A percentile compares a stretch with the other conserved stretches of the same genome.
Conservation (phyloP, 1,139 yeast species). For the Nadsonia starkeyi-henricii region DNA sequence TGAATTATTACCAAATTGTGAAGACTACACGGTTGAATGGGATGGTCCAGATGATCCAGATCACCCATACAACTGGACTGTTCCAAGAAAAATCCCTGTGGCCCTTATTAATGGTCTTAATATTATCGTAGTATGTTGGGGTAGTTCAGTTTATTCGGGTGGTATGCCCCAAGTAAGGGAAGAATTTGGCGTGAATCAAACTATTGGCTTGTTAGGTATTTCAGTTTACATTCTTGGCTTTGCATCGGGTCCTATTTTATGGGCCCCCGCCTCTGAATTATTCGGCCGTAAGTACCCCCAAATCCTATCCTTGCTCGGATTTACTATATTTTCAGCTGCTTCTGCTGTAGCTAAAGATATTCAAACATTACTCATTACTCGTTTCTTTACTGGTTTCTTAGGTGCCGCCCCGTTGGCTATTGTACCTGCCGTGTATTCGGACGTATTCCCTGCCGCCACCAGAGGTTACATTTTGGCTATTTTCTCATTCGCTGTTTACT, state of each 20-base stretch:
- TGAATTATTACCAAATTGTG: conserved; percentile 32
- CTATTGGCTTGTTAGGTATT: conserved; percentile 35
- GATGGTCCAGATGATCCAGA: conserved; percentile 39
- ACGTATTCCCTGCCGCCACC: conserved; percentile 41
- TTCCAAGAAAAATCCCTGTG: conserved; percentile 21
- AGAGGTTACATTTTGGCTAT: conserved; percentile 67
- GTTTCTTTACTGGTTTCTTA: conserved; percentile 64
- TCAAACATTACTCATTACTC: conserved; percentile 56
- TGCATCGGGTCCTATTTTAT: conserved; percentile 68
- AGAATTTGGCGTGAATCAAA: conserved; percentile 19
- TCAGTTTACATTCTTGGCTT: conserved; percentile 71
- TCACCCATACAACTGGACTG: conserved; percentile 37
- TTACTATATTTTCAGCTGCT: conserved; percentile 50
- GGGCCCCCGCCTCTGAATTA: conserved; percentile 70
- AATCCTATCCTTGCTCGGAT: conserved; percentile 41
- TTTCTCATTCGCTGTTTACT: conserved; percentile 50
- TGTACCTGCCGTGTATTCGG: conserved; percentile 74
- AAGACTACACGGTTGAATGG: conserved; percentile 35
- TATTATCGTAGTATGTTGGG: conserved; percentile 29
- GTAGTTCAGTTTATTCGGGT: conserved; percentile 31
- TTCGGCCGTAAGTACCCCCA: conserved; percentile 55
- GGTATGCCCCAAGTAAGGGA: conserved; percentile 20
- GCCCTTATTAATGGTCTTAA: conserved; percentile 24
- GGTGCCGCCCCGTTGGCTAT: conserved; percentile 75
- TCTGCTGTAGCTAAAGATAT: conserved; percentile 58